These are phyloP conservation scores for Fusarium avenaceum DNA, from an alignment of 2,329 filamentous ascomycete genomes.

Conservation along the genomic window DNA sequence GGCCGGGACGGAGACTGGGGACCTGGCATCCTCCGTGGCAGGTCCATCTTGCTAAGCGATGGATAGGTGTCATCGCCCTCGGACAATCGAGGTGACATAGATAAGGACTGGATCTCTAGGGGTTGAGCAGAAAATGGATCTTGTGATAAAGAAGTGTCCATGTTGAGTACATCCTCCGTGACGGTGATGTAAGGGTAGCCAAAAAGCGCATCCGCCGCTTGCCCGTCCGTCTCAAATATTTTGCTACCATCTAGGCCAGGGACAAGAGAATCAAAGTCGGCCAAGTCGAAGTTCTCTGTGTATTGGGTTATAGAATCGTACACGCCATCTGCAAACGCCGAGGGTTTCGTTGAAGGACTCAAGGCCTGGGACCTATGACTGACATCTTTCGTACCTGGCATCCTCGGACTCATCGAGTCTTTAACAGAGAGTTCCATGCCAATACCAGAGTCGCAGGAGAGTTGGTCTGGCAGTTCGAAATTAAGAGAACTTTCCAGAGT, in stretches of 20 bases:
- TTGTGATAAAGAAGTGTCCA: not conserved
- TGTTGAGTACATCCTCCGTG: not conserved
- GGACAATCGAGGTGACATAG: not conserved
- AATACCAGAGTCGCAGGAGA: conserved; percentile 43
- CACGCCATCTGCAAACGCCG: not conserved
- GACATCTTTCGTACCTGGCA: conserved; percentile 32
- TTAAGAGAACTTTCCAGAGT: conserved; percentile 40
- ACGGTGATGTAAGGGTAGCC: not conserved
- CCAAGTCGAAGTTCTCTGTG: not conserved
- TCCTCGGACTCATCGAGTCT: conserved; percentile 26
- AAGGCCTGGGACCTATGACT: conserved; percentile 9
- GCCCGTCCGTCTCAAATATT: not conserved
- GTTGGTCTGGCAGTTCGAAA: conserved; percentile 27
- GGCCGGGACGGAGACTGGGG: conserved; percentile 23
- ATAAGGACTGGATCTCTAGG: not conserved
- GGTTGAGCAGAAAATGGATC: not conserved
- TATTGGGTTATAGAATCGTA: not conserved
- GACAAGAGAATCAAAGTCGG: not conserved
- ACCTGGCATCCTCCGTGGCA: conserved; percentile 21
- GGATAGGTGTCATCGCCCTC: not conserved
- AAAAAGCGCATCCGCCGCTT: not conserved
- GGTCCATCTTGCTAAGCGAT: conserved; percentile 10
- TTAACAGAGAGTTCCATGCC: conserved; percentile 27
- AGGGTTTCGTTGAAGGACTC: not conserved
- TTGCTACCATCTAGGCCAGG: not conserved